Conservation (phyloP, 129 eudicot species). For the Chrysanthemum seticuspe region DNA sequence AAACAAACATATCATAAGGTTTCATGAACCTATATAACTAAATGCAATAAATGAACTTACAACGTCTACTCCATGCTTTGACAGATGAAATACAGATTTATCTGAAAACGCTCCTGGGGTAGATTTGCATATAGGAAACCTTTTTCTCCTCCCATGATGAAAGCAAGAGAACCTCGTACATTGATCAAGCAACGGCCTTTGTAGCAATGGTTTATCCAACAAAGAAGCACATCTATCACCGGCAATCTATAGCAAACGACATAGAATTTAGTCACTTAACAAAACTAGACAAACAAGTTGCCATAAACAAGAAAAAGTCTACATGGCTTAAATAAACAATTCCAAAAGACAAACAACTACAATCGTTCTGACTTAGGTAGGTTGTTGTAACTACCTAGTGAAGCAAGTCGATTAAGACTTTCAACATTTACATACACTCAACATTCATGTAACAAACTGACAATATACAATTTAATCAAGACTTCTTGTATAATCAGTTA, state of each 20-base stretch:
- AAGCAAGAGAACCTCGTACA: slow-evolving; percentile 58
- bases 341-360: not conserved
- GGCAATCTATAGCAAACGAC: slow-evolving; percentile 37
- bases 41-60: slow-evolving; percentile 43
- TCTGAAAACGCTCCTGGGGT: slow-evolving; percentile 53
- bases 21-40: slow-evolving; percentile 7
- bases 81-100: slow-evolving; percentile 60
- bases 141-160: slow-evolving; percentile 50
- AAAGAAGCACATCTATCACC: slow-evolving; percentile 43
- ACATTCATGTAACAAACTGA: not conserved
- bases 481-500: slow-evolving; percentile 16
- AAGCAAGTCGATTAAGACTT: too few relatives aligned
- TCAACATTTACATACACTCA: slow-evolving; percentile 2
- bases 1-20: not conserved
- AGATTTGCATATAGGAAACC: slow-evolving; percentile 36
- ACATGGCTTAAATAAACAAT: too few relatives aligned
- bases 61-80: slow-evolving; percentile 41
- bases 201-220: slow-evolving; percentile 34
- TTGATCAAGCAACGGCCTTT: slow-evolving; percentile 37
- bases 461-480: not conserved
- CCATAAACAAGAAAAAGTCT: too few relatives aligned
- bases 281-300: not conserved
- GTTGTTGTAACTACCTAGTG: too few relatives aligned
- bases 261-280: not conserved
- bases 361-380: not conserved